Percentiles rank a stretch among this genome's conserved stretches.
These are phyloP conservation scores for Thermothielavioides terrestris DNA, from an alignment of 495 filamentous ascomycete genomes.

Conservation along the genomic window DNA sequence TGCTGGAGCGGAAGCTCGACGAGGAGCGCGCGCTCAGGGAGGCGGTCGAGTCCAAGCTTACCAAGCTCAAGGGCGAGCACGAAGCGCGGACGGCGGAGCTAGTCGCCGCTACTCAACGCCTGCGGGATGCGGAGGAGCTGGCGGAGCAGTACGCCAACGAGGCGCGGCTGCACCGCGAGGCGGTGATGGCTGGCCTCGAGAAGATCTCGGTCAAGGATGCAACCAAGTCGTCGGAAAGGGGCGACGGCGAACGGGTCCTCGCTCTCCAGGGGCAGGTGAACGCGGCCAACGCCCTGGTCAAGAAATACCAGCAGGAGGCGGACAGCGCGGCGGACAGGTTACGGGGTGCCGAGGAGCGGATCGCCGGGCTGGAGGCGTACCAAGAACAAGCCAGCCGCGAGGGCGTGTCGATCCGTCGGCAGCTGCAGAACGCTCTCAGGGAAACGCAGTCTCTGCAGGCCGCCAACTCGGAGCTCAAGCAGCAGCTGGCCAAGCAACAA, in stretches of 20 bases:
- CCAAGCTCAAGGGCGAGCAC: constrained; percentile 73
- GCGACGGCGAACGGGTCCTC: constrained; percentile 64
- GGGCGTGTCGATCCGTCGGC: constrained; percentile 76
- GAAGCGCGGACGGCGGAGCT: constrained; percentile 77
- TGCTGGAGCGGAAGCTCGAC: constrained; percentile 74
- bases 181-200: constrained; percentile 74
- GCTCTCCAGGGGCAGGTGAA: constrained; percentile 73
- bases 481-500: constrained; percentile 70
- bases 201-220: constrained; percentile 51
- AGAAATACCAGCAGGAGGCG: constrained; percentile 83
- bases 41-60: constrained; percentile 66
- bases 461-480: constrained; percentile 67
- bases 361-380: constrained; percentile 91
- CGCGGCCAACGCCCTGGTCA: constrained; percentile 67
- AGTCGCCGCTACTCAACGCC: constrained; percentile 59
- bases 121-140: constrained; percentile 83
- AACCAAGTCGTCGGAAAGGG: constrained; percentile 40
- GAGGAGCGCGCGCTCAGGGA: constrained; percentile 75
- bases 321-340: constrained; percentile 82
- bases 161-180: constrained; percentile 75
- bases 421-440: constrained; percentile 72
- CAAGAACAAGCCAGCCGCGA: constrained; percentile 95
- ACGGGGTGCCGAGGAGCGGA: constrained; percentile 85
- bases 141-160: constrained; percentile 83
- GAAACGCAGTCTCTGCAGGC: constrained; percentile 70